phyloP scores from a whole-genome alignment of 176 grass and related monocot genomes.

The Aegilops bicornis region DNA sequence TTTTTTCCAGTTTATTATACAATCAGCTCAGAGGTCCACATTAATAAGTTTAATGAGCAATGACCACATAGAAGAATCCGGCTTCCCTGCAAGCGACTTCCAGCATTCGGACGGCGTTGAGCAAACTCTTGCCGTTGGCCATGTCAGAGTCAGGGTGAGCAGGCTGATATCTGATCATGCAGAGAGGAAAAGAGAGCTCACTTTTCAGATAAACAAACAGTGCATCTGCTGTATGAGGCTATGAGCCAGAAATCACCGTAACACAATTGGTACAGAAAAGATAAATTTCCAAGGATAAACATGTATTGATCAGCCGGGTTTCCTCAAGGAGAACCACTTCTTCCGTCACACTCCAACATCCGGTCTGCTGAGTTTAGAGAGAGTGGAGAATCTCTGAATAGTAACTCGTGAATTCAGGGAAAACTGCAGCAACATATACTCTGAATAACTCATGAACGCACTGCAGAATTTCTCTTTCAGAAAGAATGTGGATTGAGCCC shows the following conservation, averaged over 20 bases:
- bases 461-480: neutral
- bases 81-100: slow-evolving; percentile 65
- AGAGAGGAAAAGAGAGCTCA: neutral
- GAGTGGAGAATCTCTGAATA: no score
- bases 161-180: slow-evolving; percentile 54
- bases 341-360: no score
- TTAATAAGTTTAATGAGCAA: neutral
- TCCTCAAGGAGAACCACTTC: no score
- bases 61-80: slow-evolving; percentile 36
- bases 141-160: slow-evolving; percentile 40
- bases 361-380: no score
- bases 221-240: neutral
- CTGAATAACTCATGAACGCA: no score
- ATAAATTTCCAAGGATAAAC: no score
- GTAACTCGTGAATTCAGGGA: neutral
- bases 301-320: no score
- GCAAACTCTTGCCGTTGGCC: slow-evolving; percentile 37
- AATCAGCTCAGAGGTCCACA: neutral
- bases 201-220: neutral
- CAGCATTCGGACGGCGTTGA: slow-evolving; percentile 35
- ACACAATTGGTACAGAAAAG: no score
- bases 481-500: neutral
- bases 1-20: neutral
- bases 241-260: neutral
- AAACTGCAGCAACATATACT: no score